Evolutionary conservation across 1,139 yeast species (phyloP), one percentile per base, ranked within the genome.

Genomic region (Sporopachydermia cereana): DNA sequence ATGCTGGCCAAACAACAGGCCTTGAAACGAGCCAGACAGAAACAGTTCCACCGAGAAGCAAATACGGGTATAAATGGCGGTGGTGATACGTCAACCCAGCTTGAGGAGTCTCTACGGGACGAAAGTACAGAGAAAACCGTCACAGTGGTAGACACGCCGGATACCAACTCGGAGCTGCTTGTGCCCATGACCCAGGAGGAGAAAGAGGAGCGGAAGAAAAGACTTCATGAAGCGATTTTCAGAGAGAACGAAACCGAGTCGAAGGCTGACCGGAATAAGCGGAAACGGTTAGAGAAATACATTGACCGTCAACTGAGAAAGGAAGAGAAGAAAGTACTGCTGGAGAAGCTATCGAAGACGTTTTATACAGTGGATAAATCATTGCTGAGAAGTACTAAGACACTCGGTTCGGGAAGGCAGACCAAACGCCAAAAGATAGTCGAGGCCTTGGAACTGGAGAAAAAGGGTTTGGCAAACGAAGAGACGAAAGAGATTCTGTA

Each of bases 241-340:
- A 53, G 67, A 20, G 72, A 72, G 46, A 79, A 83, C 31, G 65
- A 71, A 47, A 74, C 74, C 48, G 82, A 79, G 49, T 66, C 81
- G 18, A 86, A 86, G 57, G 62, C 85, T 46, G 78, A 93, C 0
- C 67, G 76, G 45, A 72, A 81, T 42, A 91, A 89, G 63, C 76
- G 76, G 63, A 91, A 91, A 64, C 58, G 74, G 16, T 53, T 68
- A 25, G 73, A 69, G 43, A 68, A 69, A 51, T 68, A 68, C 51
- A 66, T 69, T 44, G 96, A 88, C 50, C 94, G 84, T 62, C 97
- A 91, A 61, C 62, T 91, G 51, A 83, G 84, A 54, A 73, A 95
- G 59, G 95, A 89, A 59, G 97, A 91, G 63, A 85, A 84, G 63
- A 84, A 83, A 54, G 74, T 74, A 2, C 67, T 91, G 47, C 67